Percentiles rank a stretch among this genome's conserved stretches.
phyloP scores from a whole-genome alignment of 306 rosid genomes.

The cucumber (Cucumis sativus) region DNA sequence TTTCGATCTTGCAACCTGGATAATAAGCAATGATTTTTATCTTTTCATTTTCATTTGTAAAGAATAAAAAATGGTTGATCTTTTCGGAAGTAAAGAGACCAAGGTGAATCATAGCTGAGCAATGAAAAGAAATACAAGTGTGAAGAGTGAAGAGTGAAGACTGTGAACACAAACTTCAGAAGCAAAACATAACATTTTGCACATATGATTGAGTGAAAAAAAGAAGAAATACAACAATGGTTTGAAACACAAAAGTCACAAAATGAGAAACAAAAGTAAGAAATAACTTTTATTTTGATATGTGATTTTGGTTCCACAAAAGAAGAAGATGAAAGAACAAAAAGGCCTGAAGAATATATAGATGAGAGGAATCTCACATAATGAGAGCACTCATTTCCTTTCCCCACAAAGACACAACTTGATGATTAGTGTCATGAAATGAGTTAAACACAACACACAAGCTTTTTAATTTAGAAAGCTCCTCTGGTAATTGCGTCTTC shows the following conservation, averaged over 20 bases:
- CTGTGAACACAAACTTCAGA: background rate
- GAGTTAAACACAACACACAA: background rate
- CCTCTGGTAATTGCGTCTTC: conserved; percentile 25
- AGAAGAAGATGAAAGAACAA: background rate
- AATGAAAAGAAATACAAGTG: no score
- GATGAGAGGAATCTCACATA: background rate
- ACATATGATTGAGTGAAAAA: background rate
- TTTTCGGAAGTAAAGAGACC: no score
- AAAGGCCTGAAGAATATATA: background rate
- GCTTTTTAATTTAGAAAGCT: conserved; percentile 15
- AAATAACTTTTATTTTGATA: background rate
- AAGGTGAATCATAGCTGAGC: no score
- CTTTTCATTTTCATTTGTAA: no score
- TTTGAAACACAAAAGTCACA: conserved; percentile 1
- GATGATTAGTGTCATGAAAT: background rate
- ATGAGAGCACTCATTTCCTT: background rate
- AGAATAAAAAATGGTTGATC: no score
- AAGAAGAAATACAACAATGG: background rate
- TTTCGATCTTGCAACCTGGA: no score
- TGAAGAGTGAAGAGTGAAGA: no score
- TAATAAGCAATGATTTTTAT: no score
- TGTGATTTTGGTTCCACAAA: conserved; percentile 4
- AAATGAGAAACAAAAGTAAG: background rate
- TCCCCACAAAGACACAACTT: background rate
- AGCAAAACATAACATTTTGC: background rate